phyloP scores from a whole-genome alignment of 2,329 filamentous ascomycete species.

The Penicillium polonicum region DNA sequence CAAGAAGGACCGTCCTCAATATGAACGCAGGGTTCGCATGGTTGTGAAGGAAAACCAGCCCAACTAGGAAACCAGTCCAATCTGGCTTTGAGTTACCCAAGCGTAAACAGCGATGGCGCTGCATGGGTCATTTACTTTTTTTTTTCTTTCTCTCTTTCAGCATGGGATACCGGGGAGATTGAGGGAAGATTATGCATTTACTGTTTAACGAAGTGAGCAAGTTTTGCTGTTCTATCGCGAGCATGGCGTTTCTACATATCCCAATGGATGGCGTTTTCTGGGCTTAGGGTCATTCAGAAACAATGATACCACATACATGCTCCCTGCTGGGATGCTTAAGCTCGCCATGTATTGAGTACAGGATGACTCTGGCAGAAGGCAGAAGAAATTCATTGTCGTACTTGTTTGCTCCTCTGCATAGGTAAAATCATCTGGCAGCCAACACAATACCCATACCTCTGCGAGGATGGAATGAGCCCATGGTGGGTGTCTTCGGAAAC shows the following conservation, averaged over 20 bases:
- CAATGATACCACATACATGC: conserved; percentile 4
- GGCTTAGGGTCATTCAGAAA: conserved; percentile 4
- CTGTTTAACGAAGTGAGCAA: conserved; percentile 16
- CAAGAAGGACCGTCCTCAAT: conserved; percentile 83
- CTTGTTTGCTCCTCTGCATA: background rate
- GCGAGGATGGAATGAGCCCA: background rate
- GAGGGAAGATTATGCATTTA: conserved; percentile 18
- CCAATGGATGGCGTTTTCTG: conserved; percentile 23
- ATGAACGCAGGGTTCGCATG: conserved; percentile 82
- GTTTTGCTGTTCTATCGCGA: conserved; percentile 21
- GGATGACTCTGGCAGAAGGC: background rate
- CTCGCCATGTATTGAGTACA: background rate
- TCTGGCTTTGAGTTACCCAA: conserved; percentile 36
- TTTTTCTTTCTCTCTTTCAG: conserved; percentile 15
- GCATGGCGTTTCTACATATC: conserved; percentile 28
- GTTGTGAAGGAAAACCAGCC: conserved; percentile 88
- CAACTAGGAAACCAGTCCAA: conserved; percentile 81
- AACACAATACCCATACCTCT: background rate
- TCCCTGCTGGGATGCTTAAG: background rate
- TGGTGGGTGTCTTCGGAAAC: background rate
- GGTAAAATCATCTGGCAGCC: background rate
- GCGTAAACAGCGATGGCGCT: conserved; percentile 8
- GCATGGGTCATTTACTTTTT: conserved; percentile 3
- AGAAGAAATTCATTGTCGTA: background rate
- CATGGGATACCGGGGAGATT: conserved; percentile 4